These are phyloP conservation scores for Polysphondylium violaceum DNA, from an alignment of 78 protist species.

Conservation along the genomic window DNA sequence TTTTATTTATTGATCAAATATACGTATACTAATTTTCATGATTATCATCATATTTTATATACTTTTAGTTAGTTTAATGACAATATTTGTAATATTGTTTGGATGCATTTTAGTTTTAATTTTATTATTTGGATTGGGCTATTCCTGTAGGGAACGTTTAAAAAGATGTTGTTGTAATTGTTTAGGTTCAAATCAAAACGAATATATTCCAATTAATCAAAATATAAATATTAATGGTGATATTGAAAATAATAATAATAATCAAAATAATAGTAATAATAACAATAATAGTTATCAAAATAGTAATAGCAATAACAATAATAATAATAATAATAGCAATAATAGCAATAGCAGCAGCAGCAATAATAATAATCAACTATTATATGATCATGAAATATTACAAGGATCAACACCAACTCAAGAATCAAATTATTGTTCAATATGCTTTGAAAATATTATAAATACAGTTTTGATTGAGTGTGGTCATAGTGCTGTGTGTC, in stretches of 20 bases:
- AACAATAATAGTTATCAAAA: constrained; percentile 1
- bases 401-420: constrained; percentile 21
- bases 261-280: background rate
- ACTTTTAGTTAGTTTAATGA: background rate
- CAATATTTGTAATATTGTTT: constrained; percentile 14
- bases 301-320: background rate
- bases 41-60: background rate
- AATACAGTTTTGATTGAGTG: constrained; percentile 32
- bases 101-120: background rate
- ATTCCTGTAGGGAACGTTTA: background rate
- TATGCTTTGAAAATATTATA: constrained; percentile 31
- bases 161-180: constrained; percentile 3
- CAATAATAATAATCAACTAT: background rate
- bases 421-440: background rate
- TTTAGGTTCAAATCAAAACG: background rate
- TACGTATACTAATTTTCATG: background rate
- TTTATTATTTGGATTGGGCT: background rate
- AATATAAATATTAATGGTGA: background rate
- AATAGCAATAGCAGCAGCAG: background rate
- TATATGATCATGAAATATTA: background rate
- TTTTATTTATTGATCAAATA: background rate
- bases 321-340: background rate
- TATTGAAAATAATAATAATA: background rate
- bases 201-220: background rate
- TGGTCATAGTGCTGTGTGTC: constrained; percentile 36